Evolutionary conservation across 495 filamentous ascomycete species (phyloP), one percentile per base, ranked within the genome.

Genomic region (Hyaloscypha hepaticicola): DNA sequence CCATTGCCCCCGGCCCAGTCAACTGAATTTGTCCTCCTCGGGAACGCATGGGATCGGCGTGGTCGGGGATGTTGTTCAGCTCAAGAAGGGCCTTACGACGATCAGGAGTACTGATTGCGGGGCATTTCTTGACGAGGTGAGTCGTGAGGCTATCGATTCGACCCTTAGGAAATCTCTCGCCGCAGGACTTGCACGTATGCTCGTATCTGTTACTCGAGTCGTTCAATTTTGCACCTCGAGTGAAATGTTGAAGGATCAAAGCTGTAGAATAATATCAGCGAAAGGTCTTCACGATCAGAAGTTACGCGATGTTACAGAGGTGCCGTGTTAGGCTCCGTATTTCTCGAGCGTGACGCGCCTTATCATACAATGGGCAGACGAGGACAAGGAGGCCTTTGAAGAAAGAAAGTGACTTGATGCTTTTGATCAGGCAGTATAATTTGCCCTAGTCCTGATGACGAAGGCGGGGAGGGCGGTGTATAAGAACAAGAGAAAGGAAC

Each of bases 141-240:
- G 78, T 87, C 33, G 83, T 88, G 22, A 96, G 76, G 70, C 85
- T 90, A 65, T 96, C 92, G 71, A 90, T 86, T 57, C 92, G 84
- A 67, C 92, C 92, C 69, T 93, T 93, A 51, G 90, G 90, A 64
- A 94, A 94, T 68, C 87, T 84, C 70, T 94, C 90, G 55, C 90
- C 90, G 70, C 92, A 96, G 48, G 85, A 80, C 78, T 91, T 92
- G 83, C 91, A 96, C 3, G 88, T 92, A 73, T 94, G 89, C 69
- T 90, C 86, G 70, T 96, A 96, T 51, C 92, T 85, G 74, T 96
- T 96, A 78, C 88, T 91, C 62, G 88, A 85, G 72, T 95, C 91
- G 69, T 88, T 86, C 69, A 94, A 79, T 76, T 94, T 95, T 16
- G 83, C 81, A 9, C 92, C 92, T 60, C 92, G 85, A 72, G 88